A percentile compares a stretch with the other conserved stretches of the same genome.
These are phyloP conservation scores for Neospermospora avenae DNA, from an alignment of 2,329 filamentous ascomycete genomes.

Conservation along the genomic window DNA sequence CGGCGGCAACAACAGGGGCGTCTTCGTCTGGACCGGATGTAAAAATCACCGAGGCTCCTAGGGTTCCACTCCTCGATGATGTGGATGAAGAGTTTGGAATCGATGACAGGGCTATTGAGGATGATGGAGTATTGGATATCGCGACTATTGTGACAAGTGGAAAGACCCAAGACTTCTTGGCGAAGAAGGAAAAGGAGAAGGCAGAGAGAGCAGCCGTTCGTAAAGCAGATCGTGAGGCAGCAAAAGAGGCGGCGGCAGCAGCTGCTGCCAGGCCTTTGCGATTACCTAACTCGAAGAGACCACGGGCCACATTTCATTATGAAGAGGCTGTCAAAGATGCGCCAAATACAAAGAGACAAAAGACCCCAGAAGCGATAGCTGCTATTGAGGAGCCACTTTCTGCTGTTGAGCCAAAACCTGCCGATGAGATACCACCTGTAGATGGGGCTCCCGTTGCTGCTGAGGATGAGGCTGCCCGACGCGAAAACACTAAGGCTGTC, in stretches of 20 bases:
- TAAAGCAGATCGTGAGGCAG: constrained; percentile 56
- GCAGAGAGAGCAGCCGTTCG: constrained; percentile 58
- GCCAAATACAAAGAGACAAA: constrained; percentile 41
- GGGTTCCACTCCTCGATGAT: constrained; percentile 23
- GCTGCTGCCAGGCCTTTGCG: constrained; percentile 53
- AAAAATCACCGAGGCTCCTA: constrained; percentile 33
- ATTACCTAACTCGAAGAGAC: constrained; percentile 70
- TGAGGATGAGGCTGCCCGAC: constrained; percentile 25
- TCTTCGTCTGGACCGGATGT: constrained; percentile 35
- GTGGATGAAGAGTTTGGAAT: constrained; percentile 38
- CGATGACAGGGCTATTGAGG: constrained; percentile 45
- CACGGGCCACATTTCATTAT: constrained; percentile 68
- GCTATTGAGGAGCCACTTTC: constrained; percentile 16
- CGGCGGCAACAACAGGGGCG: constrained; percentile 34
- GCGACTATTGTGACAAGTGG: constrained; percentile 81
- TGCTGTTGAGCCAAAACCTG: constrained; percentile 14
- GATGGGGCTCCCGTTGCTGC: constrained; percentile 15
- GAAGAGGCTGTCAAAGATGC: constrained; percentile 55
- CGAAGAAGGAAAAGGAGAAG: constrained; percentile 80
- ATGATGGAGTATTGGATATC: constrained; percentile 77
- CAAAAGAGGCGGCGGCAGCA: constrained; percentile 49
- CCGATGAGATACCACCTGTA: constrained; percentile 12
- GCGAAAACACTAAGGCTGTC: constrained; percentile 31
- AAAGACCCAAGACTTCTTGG: constrained; percentile 77
- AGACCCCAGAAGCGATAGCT: constrained; percentile 33